A percentile compares a stretch with the other conserved stretches of the same genome.
phyloP scores from a whole-genome alignment of 1,284 basidiomycete species.

The Ganoderma resinaceum region DNA sequence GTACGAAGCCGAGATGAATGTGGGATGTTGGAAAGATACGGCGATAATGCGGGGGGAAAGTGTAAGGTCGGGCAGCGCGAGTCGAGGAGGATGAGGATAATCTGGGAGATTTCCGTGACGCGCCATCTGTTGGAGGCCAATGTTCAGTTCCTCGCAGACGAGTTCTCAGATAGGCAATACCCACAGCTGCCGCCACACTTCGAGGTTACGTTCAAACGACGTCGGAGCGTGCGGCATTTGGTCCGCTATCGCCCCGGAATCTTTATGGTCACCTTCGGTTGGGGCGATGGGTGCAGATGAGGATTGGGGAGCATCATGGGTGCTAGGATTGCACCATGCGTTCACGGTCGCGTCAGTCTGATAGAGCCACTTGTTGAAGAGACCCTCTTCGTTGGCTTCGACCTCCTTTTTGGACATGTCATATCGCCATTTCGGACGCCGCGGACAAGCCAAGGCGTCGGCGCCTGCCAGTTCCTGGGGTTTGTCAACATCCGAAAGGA shows the following conservation, averaged over 20 bases:
- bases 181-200: conserved; percentile 92
- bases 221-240: conserved; percentile 70
- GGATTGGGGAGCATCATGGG: conserved; percentile 19
- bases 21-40: conserved; percentile 49
- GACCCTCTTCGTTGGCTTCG: conserved; percentile 84
- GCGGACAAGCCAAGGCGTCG: conserved; percentile 58
- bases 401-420: conserved; percentile 87
- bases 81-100: conserved; percentile 86
- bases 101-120: conserved; percentile 85
- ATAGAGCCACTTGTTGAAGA: conserved; percentile 79
- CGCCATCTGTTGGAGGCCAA: conserved; percentile 70
- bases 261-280: conserved; percentile 31
- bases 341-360: conserved; percentile 64
- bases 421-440: conserved; percentile 83
- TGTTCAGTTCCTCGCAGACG: conserved; percentile 6
- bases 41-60: conserved; percentile 63
- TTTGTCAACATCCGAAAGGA: conserved; percentile 45
- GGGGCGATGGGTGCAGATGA: conserved; percentile 29
- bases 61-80: conserved; percentile 83
- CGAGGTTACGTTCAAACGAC: conserved; percentile 88
- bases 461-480: not conserved
- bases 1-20: conserved; percentile 54
- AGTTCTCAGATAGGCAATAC: conserved; percentile 38
- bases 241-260: conserved; percentile 29
- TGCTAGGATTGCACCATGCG: conserved; percentile 54